phyloP scores from a whole-genome alignment of 768 basidiomycete genomes.

The Zangia roseola region DNA sequence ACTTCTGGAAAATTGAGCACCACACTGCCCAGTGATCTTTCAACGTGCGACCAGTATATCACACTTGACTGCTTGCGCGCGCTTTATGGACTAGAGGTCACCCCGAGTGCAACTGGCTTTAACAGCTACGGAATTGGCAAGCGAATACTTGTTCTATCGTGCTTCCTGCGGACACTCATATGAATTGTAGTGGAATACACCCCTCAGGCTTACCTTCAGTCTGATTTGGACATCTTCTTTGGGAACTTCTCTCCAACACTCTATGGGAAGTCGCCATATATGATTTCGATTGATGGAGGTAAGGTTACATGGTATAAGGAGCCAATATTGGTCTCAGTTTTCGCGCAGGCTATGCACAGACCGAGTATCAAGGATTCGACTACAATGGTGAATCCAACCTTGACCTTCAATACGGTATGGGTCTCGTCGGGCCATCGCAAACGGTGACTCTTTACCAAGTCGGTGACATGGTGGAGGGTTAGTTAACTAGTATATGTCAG shows the following conservation, averaged over 20 bases:
- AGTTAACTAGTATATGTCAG: no score
- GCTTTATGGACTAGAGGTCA: constrained; percentile 27
- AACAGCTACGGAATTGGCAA: constrained; percentile 36
- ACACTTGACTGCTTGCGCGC: constrained; percentile 30
- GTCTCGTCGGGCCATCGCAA: constrained; percentile 23
- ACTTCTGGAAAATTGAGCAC: constrained; percentile 14
- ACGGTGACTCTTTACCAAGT: constrained; percentile 32
- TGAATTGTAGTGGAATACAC: constrained; percentile 31
- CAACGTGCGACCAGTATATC: constrained; percentile 26
- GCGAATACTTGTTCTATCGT: neutral
- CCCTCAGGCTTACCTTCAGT: constrained; percentile 29
- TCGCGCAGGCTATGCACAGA: constrained; percentile 27
- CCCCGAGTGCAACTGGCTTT: constrained; percentile 20
- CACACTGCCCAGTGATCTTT: constrained; percentile 10
- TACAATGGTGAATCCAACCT: constrained; percentile 31
- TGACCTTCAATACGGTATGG: constrained; percentile 33
- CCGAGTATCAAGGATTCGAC: constrained; percentile 9
- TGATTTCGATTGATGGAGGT: constrained; percentile 37
- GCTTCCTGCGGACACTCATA: no score
- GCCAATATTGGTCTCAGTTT: neutral
- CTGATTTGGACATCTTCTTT: constrained; percentile 34
- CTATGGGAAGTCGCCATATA: constrained; percentile 22
- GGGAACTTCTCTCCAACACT: constrained; percentile 15
- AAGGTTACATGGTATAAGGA: neutral
- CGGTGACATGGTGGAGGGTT: constrained; percentile 29